These are phyloP conservation scores for Mycena epipterygia DNA, from an alignment of 768 basidiomycete species.

Conservation along the genomic window DNA sequence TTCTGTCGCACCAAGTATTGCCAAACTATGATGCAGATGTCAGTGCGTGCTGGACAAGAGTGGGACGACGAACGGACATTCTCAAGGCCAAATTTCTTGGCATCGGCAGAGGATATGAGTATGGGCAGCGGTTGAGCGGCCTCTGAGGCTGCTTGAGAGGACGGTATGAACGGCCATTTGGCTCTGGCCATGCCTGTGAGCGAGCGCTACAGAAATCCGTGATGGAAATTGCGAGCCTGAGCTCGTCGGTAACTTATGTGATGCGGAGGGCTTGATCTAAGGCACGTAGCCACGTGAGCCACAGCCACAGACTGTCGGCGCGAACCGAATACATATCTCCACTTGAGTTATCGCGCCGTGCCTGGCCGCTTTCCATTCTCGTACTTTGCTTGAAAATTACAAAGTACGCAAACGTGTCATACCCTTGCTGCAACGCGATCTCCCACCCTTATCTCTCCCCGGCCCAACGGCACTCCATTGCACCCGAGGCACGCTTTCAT, in stretches of 20 bases:
- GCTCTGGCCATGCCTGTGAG: constrained; percentile 44
- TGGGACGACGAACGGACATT: constrained; percentile 73
- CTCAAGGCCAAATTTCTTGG: constrained; percentile 95
- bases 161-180: constrained; percentile 47
- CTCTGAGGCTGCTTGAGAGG: constrained; percentile 47
- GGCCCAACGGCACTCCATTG: constrained; percentile 67
- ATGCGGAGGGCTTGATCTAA: background rate
- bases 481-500: constrained; percentile 76
- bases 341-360: background rate
- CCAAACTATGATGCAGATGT: constrained; percentile 75
- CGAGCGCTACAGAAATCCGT: constrained; percentile 28
- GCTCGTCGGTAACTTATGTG: constrained; percentile 14
- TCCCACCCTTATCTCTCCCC: constrained; percentile 71
- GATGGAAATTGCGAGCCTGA: constrained; percentile 7
- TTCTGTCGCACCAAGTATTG: constrained; percentile 86
- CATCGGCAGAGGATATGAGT: constrained; percentile 69
- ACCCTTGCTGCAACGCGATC: constrained; percentile 57
- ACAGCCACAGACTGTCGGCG: background rate
- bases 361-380: background rate
- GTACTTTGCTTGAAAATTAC: background rate
- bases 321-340: background rate
- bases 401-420: background rate
- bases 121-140: constrained; percentile 44
- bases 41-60: constrained; percentile 21
- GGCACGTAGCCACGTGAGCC: background rate